A percentile compares a stretch with the other conserved stretches of the same genome.
These are phyloP conservation scores for Aspergillus sojae DNA, from an alignment of 2,329 filamentous ascomycete species.

Conservation along the genomic window DNA sequence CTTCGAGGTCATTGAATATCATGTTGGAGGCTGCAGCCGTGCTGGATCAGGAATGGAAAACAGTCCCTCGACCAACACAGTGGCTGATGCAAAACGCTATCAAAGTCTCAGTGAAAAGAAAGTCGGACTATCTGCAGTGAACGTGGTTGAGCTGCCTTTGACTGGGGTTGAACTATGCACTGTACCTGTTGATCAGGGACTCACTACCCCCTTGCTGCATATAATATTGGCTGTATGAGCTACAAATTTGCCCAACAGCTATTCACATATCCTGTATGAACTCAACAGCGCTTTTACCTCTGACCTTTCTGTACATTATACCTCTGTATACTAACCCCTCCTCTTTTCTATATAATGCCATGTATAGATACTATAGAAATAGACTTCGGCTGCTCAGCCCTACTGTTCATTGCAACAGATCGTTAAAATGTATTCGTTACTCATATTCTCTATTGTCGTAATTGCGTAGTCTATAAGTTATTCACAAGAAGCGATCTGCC, in stretches of 20 bases:
- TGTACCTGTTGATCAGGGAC: too few relatives aligned
- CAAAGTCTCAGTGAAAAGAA: conserved; percentile 28
- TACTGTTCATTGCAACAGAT: neutral
- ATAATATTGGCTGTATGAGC: neutral
- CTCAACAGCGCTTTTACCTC: conserved; percentile 1
- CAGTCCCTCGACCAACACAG: conserved; percentile 24
- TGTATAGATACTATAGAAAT: conserved; percentile 1
- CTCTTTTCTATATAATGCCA: conserved; percentile 1
- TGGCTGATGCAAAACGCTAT: conserved; percentile 40
- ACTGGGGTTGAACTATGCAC: neutral
- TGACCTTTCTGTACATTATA: conserved; percentile 21
- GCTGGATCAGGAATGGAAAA: conserved; percentile 37
- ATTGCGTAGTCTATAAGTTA: conserved; percentile 4
- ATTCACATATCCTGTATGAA: neutral
- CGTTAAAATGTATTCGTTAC: conserved; percentile 2
- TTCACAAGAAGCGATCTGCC: conserved; percentile 3
- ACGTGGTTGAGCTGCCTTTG: neutral
- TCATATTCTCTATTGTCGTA: conserved; percentile 15
- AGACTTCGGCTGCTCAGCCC: neutral
- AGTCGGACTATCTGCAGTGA: neutral
- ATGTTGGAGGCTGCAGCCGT: conserved; percentile 41
- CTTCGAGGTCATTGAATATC: conserved; percentile 26
- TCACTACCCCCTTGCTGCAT: neutral
- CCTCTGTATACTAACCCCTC: neutral
- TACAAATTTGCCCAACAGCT: neutral